Evolutionary conservation across 225 moss, liverwort and hornwort species (phyloP).

Genomic region (Physcomitrellopsis africana): DNA sequence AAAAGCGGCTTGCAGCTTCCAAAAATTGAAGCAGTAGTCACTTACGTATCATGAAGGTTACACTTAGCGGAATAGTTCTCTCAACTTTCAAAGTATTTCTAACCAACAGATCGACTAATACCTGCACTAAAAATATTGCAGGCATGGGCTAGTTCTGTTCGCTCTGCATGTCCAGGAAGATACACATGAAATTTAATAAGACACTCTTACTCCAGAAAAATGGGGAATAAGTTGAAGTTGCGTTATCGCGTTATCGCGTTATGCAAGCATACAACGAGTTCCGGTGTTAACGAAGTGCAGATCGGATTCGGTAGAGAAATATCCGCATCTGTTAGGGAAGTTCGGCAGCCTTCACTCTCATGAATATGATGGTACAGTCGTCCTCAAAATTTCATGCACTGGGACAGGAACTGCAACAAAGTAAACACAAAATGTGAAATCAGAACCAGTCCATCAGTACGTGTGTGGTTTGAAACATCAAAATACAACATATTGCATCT

Average conservation of each 20-base stretch:
- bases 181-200: background rate
- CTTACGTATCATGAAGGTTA: conserved; percentile 1
- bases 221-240: background rate
- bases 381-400: conserved; percentile 30
- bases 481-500: too few species aligned
- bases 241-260: too few species aligned
- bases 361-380: background rate
- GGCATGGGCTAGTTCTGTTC: conserved; percentile 40
- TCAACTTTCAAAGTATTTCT: conserved; percentile 1
- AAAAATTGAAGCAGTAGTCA: conserved; percentile 2
- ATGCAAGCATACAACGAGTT: conserved; percentile 26
- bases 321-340: background rate
- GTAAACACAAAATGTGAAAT: conserved; percentile 21
- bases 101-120: background rate
- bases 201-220: conserved; percentile 8
- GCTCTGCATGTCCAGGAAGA: conserved; percentile 41
- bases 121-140: background rate
- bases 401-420: conserved; percentile 31
- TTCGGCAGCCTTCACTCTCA: background rate
- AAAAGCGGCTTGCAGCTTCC: conserved; percentile 13
- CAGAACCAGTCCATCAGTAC: too few species aligned
- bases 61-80: background rate
- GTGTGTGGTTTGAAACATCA: too few species aligned
- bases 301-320: background rate
- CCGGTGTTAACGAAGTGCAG: conserved; percentile 22